A percentile compares a stretch with the other conserved stretches of the same genome.
Evolutionary conservation across 805 yeast genomes (phyloP).

Genomic region (Blastobotrys robertii): DNA sequence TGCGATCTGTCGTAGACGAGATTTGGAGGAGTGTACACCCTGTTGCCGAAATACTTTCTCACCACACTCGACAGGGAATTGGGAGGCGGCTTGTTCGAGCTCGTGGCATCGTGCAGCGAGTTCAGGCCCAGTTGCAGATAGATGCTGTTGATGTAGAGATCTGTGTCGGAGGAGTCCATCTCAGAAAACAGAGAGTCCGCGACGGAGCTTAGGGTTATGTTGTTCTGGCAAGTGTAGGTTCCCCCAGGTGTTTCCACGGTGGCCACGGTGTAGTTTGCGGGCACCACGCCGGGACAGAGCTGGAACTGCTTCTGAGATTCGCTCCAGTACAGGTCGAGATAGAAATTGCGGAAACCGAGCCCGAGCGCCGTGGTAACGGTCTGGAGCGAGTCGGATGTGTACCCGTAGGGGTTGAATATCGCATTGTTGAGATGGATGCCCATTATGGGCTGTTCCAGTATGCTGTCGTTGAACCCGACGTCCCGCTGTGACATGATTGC

Average conservation of each 20-base stretch:
- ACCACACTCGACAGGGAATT: conserved; percentile 1
- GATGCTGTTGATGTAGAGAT: conserved; percentile 33
- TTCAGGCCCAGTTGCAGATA: conserved; percentile 33
- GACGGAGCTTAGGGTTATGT: conserved; percentile 13
- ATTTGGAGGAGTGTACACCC: conserved; percentile 15
- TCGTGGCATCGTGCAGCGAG: conserved; percentile 1
- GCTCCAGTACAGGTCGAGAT: conserved; percentile 46
- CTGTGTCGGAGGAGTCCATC: conserved; percentile 35
- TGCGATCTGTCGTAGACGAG: conserved; percentile 6
- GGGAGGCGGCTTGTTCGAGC: background rate
- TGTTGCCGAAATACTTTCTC: background rate
- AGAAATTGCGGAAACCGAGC: conserved; percentile 29
- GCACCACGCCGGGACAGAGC: conserved; percentile 37
- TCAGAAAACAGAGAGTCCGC: conserved; percentile 25
- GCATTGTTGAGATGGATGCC: conserved; percentile 27
- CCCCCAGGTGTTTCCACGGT: background rate
- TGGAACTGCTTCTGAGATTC: conserved; percentile 36
- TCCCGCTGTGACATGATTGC: conserved; percentile 28
- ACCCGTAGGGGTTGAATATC: conserved; percentile 25
- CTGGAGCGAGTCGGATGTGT: conserved; percentile 20
- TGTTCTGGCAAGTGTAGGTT: conserved; percentile 10
- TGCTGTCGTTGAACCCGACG: conserved; percentile 22
- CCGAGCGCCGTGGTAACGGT: conserved; percentile 19
- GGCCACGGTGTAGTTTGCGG: background rate
- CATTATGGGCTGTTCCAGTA: conserved; percentile 25